phyloP scores from a whole-genome alignment of 1,284 basidiomycete genomes.

The Ceratobasidium sp. region DNA sequence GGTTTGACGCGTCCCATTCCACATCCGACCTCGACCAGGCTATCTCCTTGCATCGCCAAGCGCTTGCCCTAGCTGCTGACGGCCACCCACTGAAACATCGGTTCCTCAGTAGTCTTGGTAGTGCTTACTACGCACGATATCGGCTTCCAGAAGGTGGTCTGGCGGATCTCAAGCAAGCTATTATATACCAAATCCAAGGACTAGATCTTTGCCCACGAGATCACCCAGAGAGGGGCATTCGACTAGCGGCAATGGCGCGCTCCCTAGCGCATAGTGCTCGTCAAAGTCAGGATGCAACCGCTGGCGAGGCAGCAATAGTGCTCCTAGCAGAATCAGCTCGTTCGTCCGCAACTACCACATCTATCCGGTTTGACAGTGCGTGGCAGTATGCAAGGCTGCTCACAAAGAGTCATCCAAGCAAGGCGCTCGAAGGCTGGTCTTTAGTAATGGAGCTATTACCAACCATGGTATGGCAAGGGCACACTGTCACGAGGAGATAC shows the following conservation, averaged over 20 bases:
- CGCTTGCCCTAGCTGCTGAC: background rate
- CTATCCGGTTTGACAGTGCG: background rate
- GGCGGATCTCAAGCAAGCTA: background rate
- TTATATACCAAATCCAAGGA: background rate
- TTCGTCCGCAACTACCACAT: too few species aligned
- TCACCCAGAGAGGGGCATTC: background rate
- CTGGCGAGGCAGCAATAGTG: too few species aligned
- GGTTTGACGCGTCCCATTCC: background rate
- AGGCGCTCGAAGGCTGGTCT: background rate
- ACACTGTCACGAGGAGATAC: constrained; percentile 6
- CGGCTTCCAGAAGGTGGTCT: background rate
- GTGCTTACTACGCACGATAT: background rate
- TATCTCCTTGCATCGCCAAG: background rate
- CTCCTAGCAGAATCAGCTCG: background rate
- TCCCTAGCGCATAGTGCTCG: too few species aligned
- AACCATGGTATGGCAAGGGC: background rate
- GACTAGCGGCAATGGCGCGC: background rate
- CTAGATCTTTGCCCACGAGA: background rate
- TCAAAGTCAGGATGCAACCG: too few species aligned
- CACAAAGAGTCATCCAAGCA: background rate
- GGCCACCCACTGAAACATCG: constrained; percentile 2
- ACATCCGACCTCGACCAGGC: background rate
- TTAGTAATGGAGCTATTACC: constrained; percentile 18
- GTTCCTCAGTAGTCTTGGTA: background rate
- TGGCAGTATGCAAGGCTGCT: background rate